Evolutionary conservation across 768 basidiomycete genomes (phyloP).

Genomic region (Kwoniella sp.): DNA sequence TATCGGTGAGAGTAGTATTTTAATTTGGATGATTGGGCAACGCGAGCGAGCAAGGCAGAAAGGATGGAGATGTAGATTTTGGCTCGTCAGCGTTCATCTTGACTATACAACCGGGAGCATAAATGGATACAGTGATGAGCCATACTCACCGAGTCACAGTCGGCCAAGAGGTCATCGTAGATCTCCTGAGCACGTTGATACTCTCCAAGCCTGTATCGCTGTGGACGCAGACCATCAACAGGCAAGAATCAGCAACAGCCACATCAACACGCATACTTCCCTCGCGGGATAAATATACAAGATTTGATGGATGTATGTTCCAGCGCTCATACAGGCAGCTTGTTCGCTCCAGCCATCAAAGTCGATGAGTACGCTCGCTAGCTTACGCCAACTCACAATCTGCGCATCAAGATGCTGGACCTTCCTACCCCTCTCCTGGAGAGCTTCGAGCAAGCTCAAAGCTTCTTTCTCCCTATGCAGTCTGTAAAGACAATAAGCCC

Average conservation of each 20-base stretch:
- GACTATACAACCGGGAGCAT: no score
- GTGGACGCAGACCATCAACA: not conserved
- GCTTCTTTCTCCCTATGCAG: conserved; percentile 77
- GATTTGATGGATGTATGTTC: no score
- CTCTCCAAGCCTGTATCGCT: conserved; percentile 77
- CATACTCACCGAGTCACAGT: conserved; percentile 69
- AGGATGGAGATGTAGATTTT: no score
- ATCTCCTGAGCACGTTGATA: conserved; percentile 74
- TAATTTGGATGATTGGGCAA: no score
- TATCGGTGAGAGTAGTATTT: no score
- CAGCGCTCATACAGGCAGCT: no score
- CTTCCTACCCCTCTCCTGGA: conserved; percentile 60
- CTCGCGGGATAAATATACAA: no score
- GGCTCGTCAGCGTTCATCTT: no score
- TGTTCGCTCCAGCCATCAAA: not conserved
- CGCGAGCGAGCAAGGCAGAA: no score
- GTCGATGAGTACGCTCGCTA: conserved; percentile 6
- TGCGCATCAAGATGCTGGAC: conserved; percentile 82
- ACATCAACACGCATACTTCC: not conserved
- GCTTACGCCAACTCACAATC: conserved; percentile 62
- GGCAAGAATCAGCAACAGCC: not conserved
- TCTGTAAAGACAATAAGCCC: conserved; percentile 80
- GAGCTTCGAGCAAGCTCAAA: conserved; percentile 59
- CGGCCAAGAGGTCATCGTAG: conserved; percentile 79
- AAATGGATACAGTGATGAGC: not conserved